phyloP scores from a whole-genome alignment of 495 filamentous ascomycete genomes.

The Xylaria flabelliformis region DNA sequence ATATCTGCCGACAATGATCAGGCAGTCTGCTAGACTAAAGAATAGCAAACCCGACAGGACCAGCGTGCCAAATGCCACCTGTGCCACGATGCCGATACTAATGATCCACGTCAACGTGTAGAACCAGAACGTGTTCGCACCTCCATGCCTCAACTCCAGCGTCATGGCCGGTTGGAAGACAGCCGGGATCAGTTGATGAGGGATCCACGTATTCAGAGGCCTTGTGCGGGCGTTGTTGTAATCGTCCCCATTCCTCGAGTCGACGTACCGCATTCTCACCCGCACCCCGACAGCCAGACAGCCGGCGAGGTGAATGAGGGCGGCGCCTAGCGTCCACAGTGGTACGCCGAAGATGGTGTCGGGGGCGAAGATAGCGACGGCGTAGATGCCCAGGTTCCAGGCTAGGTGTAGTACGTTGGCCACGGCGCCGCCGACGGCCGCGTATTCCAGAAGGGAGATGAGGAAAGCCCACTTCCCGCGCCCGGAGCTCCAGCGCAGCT shows the following conservation, averaged over 20 bases:
- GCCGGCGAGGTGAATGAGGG: constrained; percentile 15
- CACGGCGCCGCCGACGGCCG: constrained; percentile 17
- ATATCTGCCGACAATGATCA: constrained; percentile 30
- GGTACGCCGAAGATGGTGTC: constrained; percentile 25
- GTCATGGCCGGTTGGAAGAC: constrained; percentile 10
- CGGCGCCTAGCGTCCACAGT: constrained; percentile 20
- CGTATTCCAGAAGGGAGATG: constrained; percentile 20
- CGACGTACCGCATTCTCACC: not conserved
- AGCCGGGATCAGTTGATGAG: constrained; percentile 1
- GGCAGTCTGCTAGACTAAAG: constrained; percentile 26
- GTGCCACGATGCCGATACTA: constrained; percentile 21
- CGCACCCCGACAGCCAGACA: not conserved
- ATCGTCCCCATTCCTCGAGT: not conserved
- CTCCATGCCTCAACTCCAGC: constrained; percentile 4
- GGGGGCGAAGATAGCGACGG: constrained; percentile 21
- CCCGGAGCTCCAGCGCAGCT: not conserved
- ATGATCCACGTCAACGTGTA: constrained; percentile 22
- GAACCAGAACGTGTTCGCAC: constrained; percentile 16
- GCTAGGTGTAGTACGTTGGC: constrained; percentile 22
- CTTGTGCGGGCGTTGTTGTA: constrained; percentile 1
- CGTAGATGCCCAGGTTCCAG: constrained; percentile 15
- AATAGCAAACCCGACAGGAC: constrained; percentile 35
- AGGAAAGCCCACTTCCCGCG: constrained; percentile 12
- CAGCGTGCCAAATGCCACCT: constrained; percentile 33
- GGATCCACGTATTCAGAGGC: constrained; percentile 16